Conservation (phyloP, 352 stramenopile species). For the Globisporangium apiculatum region DNA sequence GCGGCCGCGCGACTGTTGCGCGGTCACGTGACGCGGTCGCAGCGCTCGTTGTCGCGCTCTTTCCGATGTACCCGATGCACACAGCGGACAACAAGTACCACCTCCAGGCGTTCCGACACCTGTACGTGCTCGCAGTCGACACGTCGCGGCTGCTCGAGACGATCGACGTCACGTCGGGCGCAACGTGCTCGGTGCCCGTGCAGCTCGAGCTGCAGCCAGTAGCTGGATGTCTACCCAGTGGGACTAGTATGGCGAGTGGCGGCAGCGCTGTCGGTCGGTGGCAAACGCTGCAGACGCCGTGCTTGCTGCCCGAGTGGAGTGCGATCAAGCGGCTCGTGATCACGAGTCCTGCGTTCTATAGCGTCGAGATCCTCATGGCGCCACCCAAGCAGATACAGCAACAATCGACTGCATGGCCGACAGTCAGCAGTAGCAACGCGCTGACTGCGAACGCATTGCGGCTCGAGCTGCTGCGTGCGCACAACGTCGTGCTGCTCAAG, state of each 20-base stretch:
- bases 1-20: conserved; percentile 91
- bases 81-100: conserved; percentile 94
- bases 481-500: conserved; percentile 62
- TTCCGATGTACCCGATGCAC: conserved; percentile 89
- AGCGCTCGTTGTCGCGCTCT: conserved; percentile 92
- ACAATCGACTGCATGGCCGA: conserved; percentile 1
- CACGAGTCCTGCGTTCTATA: conserved; percentile 44
- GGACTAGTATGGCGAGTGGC: too few species aligned
- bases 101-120: conserved; percentile 84
- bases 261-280: conserved; percentile 2
- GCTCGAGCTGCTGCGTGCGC: conserved; percentile 43
- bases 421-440: conserved; percentile 5
- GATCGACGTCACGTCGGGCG: conserved; percentile 57
- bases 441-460: conserved; percentile 43
- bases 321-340: conserved; percentile 53
- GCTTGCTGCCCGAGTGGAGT: conserved; percentile 57
- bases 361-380: conserved; percentile 49
- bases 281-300: conserved; percentile 47
- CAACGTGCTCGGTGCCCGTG: conserved; percentile 38
- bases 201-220: conserved; percentile 27
- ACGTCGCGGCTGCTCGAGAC: conserved; percentile 61
- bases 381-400: conserved; percentile 1
- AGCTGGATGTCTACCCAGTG: background rate
- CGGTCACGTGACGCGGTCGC: conserved; percentile 88
- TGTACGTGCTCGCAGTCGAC: conserved; percentile 87